phyloP scores from a whole-genome alignment of 768 basidiomycete genomes.

The Neoboletus magnificus region DNA sequence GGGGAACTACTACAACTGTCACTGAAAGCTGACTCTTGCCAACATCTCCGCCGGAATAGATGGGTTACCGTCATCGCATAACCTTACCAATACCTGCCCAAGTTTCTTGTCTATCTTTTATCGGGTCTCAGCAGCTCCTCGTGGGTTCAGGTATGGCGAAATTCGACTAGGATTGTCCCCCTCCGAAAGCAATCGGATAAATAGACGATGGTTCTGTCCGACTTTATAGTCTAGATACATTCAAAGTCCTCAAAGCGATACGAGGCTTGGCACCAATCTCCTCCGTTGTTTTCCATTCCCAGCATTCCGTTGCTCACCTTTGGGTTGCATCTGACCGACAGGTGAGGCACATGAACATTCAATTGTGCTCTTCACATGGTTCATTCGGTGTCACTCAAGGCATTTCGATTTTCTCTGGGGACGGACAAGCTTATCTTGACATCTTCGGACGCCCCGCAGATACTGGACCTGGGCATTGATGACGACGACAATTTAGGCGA shows the following conservation, averaged over 20 bases:
- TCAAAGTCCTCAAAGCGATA: conserved; percentile 62
- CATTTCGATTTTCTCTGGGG: conserved; percentile 44
- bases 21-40: neutral
- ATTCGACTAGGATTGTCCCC: neutral
- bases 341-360: conserved; percentile 34
- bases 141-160: conserved; percentile 56
- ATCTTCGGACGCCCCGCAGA: conserved; percentile 44
- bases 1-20: neutral
- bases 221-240: conserved; percentile 57
- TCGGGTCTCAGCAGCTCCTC: conserved; percentile 47
- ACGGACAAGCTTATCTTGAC: conserved; percentile 52
- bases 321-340: conserved; percentile 67
- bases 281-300: conserved; percentile 50
- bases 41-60: neutral
- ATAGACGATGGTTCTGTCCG: conserved; percentile 72
- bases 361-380: neutral
- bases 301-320: conserved; percentile 42
- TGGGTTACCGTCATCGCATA: conserved; percentile 11
- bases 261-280: conserved; percentile 61
- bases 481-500: conserved; percentile 66
- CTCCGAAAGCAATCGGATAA: neutral
- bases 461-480: conserved; percentile 46
- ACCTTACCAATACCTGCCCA: conserved; percentile 45
- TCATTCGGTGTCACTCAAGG: conserved; percentile 10
- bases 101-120: conserved; percentile 53